Base-by-base conservation (phyloP, 208 protist species). In the Crithidia mellificae region DNA sequence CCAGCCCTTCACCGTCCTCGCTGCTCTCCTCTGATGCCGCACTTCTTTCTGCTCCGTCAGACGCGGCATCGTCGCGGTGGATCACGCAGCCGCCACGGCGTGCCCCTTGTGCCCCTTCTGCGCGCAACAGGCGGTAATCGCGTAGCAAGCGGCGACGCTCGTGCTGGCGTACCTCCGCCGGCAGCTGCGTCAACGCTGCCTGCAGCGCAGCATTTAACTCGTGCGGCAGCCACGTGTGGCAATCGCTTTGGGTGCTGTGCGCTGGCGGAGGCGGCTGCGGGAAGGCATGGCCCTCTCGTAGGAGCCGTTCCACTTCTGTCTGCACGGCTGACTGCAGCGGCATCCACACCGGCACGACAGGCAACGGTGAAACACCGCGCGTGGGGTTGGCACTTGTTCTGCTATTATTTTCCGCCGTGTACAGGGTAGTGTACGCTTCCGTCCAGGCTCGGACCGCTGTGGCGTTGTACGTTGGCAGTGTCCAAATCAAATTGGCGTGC, bases 401-500 rank as follows among this genome's bases (percentile, higher is more conserved):
- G n/a, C n/a, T n/a, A 22, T 17, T 44, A 59, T 50, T 24, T n/a
- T 6, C 34, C 49, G 32, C 46, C 3, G 15, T 34, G 17, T 30
- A 46, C 29, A 30, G 30, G 1, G 72, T 25, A 7, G 43, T 19
- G 54, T 55, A 78, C 0, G 70, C 71, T 2, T 38, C 51, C 22
- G 24, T 34, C 81, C 81, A 86, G 53, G 54, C 53, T 6, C 12
- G 32, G 30, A 72, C 67, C n/a, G 80, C 77, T 5, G 30, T 64
- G 2, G 47, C 61, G 56, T 87, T 70, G 39, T 77, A 76, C 32
- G 67, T 87, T n/a, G 81, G 81, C 68, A 78, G 63, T 0, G 63
- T 81, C 73, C 74, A 72, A 19, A 68, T 22, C 6, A 73, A 57
- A 8, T 43, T 27, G 14, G 63, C 54, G 6, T 49, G 30, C 24